Percentiles rank a stretch among this genome's conserved stretches.
Evolutionary conservation across 495 filamentous ascomycete species (phyloP).

Genomic region (Immersiella caudata): DNA sequence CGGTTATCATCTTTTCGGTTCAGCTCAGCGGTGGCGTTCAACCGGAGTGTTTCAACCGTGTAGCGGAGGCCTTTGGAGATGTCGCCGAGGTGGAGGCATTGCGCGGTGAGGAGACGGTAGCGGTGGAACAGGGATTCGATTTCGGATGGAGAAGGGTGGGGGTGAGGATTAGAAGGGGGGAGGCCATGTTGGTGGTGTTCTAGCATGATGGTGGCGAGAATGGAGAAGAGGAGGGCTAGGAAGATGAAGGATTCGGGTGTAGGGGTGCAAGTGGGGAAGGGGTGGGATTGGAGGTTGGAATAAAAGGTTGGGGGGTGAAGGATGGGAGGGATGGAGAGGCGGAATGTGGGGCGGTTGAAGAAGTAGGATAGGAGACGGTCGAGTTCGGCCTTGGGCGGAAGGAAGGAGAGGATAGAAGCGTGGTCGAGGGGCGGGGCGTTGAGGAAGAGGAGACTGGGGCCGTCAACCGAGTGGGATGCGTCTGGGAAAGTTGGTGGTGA

Average conservation of each 20-base stretch:
- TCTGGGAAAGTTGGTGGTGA: too few relatives aligned
- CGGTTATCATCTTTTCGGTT: slow-evolving; percentile 28
- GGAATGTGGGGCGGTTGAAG: slow-evolving; percentile 21
- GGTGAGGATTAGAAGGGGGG: too few relatives aligned
- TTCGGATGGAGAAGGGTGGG: too few relatives aligned
- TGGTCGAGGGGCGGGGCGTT: too few relatives aligned
- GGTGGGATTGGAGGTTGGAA: too few relatives aligned
- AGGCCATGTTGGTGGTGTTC: slow-evolving; percentile 68
- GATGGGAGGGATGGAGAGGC: slow-evolving; percentile 21
- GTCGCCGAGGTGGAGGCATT: slow-evolving; percentile 52
- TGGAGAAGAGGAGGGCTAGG: slow-evolving; percentile 52
- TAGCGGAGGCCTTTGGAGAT: slow-evolving; percentile 49
- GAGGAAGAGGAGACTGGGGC: slow-evolving; percentile 27
- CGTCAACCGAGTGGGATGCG: slow-evolving; percentile 21
- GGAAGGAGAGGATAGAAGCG: slow-evolving; percentile 20
- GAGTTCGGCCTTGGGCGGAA: slow-evolving; percentile 17
- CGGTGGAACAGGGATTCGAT: slow-evolving; percentile 60
- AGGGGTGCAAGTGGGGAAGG: too few relatives aligned
- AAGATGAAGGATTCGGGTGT: too few relatives aligned
- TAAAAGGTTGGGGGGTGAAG: too few relatives aligned
- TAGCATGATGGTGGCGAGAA: slow-evolving; percentile 69
- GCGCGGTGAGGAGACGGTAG: slow-evolving; percentile 49
- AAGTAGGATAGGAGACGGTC: slow-evolving; percentile 11
- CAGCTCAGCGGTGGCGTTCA: slow-evolving; percentile 36
- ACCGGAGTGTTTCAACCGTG: slow-evolving; percentile 42